A percentile compares a stretch with the other conserved stretches of the same genome.
Evolutionary conservation across 768 basidiomycete species (phyloP).

Genomic region (Hemileccinum impolitum): DNA sequence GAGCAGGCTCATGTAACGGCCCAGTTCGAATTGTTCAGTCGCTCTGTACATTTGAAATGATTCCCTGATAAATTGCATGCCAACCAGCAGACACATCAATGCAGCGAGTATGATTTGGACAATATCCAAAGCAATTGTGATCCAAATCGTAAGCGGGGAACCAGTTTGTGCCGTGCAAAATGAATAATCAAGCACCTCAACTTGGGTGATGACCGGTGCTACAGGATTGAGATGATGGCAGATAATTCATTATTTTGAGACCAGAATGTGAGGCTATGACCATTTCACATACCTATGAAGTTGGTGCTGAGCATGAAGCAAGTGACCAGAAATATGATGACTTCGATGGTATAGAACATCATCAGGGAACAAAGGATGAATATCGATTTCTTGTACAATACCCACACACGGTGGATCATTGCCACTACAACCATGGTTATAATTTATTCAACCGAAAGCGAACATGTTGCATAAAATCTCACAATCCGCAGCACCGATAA

Average conservation of each 20-base stretch:
- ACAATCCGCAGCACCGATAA: background rate
- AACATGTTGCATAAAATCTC: background rate
- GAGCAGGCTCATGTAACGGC: background rate
- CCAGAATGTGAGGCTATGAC: background rate
- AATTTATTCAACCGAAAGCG: no score
- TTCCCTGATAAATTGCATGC: background rate
- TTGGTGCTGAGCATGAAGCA: background rate
- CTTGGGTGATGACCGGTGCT: background rate
- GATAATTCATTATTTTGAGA: background rate
- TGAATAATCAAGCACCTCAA: background rate
- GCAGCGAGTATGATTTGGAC: background rate
- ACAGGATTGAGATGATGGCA: no score
- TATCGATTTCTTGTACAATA: background rate
- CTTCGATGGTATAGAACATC: background rate
- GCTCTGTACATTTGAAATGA: background rate
- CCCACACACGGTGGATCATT: background rate
- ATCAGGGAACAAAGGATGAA: background rate
- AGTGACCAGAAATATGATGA: background rate
- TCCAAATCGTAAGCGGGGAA: background rate
- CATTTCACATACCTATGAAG: background rate
- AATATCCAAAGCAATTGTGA: background rate
- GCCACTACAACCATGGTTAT: background rate
- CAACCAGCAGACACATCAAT: background rate
- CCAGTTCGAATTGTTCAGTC: background rate
- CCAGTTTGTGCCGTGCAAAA: background rate